Conservation (phyloP, 1,284 basidiomycete species). For the Tetrapyrgos nigripes region DNA sequence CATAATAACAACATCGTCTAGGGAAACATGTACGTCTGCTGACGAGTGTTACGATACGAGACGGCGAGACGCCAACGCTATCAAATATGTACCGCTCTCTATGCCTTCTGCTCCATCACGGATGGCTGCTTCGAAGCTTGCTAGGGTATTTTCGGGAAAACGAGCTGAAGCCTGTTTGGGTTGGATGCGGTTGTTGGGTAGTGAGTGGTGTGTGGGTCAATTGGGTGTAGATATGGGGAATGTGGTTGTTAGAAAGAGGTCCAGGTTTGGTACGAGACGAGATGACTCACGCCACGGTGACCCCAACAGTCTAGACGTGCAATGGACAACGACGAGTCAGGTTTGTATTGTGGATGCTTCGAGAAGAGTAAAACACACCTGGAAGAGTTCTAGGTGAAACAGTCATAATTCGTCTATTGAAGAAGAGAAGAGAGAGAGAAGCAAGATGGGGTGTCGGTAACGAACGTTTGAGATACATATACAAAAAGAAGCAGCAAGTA, state of each 20-base stretch:
- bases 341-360: constrained; percentile 3
- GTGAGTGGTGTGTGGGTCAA: constrained; percentile 22
- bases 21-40: constrained; percentile 95
- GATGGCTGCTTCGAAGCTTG: constrained; percentile 93
- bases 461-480: neutral
- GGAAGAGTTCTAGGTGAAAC: constrained; percentile 31
- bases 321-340: constrained; percentile 3
- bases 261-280: constrained; percentile 4
- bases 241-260: constrained; percentile 13
- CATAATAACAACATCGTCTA: constrained; percentile 91
- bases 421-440: neutral
- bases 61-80: constrained; percentile 30
- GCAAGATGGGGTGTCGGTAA: neutral
- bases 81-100: constrained; percentile 87
- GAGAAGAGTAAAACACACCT: constrained; percentile 33
- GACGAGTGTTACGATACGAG: constrained; percentile 53
- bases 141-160: constrained; percentile 92
- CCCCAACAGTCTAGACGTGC: constrained; percentile 94
- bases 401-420: constrained; percentile 5
- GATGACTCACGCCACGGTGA: constrained; percentile 83
- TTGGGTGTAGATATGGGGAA: too few species aligned
- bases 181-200: constrained; percentile 4
- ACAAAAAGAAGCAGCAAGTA: neutral
- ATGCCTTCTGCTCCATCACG: constrained; percentile 94
- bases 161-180: constrained; percentile 87